Evolutionary conservation across 177 flowering plant species (phyloP).

Genomic region (Vitis hybrid): DNA sequence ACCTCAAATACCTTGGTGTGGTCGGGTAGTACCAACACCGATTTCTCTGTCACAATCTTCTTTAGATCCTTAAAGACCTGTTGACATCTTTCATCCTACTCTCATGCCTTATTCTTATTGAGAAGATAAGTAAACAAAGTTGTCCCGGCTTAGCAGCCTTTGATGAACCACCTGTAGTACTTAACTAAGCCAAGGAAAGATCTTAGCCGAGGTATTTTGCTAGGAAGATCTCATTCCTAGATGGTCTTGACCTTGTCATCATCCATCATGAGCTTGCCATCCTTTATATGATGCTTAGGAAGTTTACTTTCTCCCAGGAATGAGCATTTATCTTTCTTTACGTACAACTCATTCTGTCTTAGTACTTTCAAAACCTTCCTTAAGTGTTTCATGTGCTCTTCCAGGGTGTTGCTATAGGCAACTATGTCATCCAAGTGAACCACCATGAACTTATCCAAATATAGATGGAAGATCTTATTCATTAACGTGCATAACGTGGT

Average conservation of each 20-base stretch:
- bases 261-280: not conserved
- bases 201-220: not conserved
- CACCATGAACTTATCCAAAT: not conserved
- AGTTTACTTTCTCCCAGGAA: not conserved
- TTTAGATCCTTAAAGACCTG: not conserved
- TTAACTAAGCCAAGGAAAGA: not conserved
- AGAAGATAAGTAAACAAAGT: not conserved
- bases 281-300: not conserved
- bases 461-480: conserved; percentile 2
- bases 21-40: not conserved
- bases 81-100: not conserved
- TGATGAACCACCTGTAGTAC: not conserved
- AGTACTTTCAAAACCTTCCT: not conserved
- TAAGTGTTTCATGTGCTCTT: not conserved
- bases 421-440: conserved; percentile 6
- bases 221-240: not conserved
- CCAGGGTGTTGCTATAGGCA: not conserved
- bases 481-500: conserved; percentile 5
- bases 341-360: not conserved
- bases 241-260: not conserved
- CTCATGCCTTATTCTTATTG: not conserved
- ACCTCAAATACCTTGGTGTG: not conserved
- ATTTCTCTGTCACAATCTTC: not conserved
- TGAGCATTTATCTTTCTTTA: not conserved
- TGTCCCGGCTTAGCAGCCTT: not conserved